Evolutionary conservation across 2,329 filamentous ascomycete genomes (phyloP).

Genomic region (Shiraia sp.): DNA sequence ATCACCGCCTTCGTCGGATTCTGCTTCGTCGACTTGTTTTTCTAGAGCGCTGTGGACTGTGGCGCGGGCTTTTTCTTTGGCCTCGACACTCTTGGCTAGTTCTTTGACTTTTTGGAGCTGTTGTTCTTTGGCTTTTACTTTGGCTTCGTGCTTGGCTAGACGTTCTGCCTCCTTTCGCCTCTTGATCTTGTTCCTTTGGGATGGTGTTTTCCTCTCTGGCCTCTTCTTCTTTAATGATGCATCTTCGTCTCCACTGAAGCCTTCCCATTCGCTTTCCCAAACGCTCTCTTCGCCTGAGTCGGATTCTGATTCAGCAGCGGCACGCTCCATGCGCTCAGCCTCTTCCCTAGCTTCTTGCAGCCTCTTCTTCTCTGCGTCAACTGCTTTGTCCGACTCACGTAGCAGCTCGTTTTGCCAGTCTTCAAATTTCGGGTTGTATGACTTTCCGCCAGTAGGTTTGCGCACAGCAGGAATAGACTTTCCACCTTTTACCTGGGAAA

Average conservation of each 20-base stretch:
- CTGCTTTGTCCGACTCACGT: constrained; percentile 75
- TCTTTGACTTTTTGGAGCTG: constrained; percentile 74
- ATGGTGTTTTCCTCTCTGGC: constrained; percentile 81
- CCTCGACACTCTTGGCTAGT: constrained; percentile 66
- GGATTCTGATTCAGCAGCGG: constrained; percentile 73
- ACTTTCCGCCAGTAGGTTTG: constrained; percentile 79
- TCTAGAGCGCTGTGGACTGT: constrained; percentile 28
- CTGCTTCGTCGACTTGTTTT: constrained; percentile 27
- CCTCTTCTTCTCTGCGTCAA: constrained; percentile 77
- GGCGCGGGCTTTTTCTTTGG: constrained; percentile 57
- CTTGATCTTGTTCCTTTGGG: constrained; percentile 85
- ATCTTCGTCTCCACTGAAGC: constrained; percentile 51
- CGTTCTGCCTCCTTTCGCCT: constrained; percentile 86
- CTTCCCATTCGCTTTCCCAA: constrained; percentile 84
- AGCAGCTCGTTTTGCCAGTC: constrained; percentile 81
- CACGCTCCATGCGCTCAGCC: constrained; percentile 67
- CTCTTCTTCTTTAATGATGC: constrained; percentile 73
- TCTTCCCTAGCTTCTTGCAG: constrained; percentile 70
- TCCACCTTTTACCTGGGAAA: constrained; percentile 81
- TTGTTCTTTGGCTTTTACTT: constrained; percentile 71
- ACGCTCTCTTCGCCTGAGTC: constrained; percentile 86
- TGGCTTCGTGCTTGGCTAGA: constrained; percentile 72
- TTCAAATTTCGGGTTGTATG: constrained; percentile 87
- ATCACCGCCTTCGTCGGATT: constrained; percentile 42
- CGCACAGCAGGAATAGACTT: constrained; percentile 78